phyloP scores from a whole-genome alignment of 2,329 filamentous ascomycete species.

The Karstenula rhodostoma region DNA sequence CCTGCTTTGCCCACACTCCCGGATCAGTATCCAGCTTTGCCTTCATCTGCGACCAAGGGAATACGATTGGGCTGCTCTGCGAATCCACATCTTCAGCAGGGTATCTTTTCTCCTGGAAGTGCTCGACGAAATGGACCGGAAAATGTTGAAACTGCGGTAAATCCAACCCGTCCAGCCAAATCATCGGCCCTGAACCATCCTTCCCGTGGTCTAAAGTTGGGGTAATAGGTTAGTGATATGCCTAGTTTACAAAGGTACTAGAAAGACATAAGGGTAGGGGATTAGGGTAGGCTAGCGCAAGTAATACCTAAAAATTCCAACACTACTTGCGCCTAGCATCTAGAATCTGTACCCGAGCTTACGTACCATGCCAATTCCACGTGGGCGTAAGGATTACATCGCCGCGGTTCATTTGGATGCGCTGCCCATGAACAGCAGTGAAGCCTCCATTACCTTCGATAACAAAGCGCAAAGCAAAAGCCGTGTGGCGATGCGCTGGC shows the following conservation, averaged over 20 bases:
- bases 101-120: constrained; percentile 58
- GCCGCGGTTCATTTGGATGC: constrained; percentile 61
- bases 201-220: constrained; percentile 70
- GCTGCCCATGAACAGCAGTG: constrained; percentile 64
- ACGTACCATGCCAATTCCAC: constrained; percentile 66
- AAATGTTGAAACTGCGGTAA: constrained; percentile 61
- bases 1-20: constrained; percentile 6
- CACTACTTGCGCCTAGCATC: too few relatives aligned
- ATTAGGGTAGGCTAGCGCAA: too few relatives aligned
- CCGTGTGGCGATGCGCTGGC: constrained; percentile 64
- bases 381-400: constrained; percentile 66
- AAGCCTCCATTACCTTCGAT: constrained; percentile 65
- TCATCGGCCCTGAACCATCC: constrained; percentile 61
- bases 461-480: constrained; percentile 66
- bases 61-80: constrained; percentile 55
- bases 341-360: too few relatives aligned
- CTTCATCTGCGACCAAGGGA: constrained; percentile 60
- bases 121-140: constrained; percentile 64
- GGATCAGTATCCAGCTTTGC: constrained; percentile 46
- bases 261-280: too few relatives aligned
- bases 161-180: constrained; percentile 67
- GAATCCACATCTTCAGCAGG: constrained; percentile 58
- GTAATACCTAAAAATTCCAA: too few relatives aligned
- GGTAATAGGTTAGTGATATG: too few relatives aligned
- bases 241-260: too few relatives aligned